phyloP scores from a whole-genome alignment of 108 stramenopile species.

The Discostella stelligeroides region DNA sequence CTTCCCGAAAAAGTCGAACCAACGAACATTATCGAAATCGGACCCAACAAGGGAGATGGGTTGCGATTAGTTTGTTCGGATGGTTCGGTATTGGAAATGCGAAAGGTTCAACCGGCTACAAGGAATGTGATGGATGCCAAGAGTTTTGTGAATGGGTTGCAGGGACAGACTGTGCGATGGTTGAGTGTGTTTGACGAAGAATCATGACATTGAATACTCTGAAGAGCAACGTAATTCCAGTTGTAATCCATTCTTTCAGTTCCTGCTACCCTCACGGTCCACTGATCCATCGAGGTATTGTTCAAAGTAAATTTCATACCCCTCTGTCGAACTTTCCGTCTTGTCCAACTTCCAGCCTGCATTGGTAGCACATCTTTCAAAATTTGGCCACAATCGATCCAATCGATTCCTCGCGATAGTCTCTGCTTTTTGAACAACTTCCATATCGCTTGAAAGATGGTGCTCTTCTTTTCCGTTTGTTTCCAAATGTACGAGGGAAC shows the following conservation, averaged over 20 bases:
- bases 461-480: background rate
- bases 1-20: constrained; percentile 51
- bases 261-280: too few relatives aligned
- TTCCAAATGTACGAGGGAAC: constrained; percentile 10
- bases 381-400: constrained; percentile 34
- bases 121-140: constrained; percentile 92
- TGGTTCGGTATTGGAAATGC: constrained; percentile 89
- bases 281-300: too few relatives aligned
- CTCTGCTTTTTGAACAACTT: constrained; percentile 32
- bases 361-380: constrained; percentile 20
- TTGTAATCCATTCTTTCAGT: too few relatives aligned
- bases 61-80: constrained; percentile 87
- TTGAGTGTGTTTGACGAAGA: constrained; percentile 11
- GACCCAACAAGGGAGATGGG: constrained; percentile 79
- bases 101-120: constrained; percentile 87
- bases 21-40: constrained; percentile 59
- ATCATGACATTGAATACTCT: background rate
- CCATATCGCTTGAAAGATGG: constrained; percentile 5
- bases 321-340: constrained; percentile 23
- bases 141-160: constrained; percentile 94
- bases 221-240: background rate
- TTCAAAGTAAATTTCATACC: constrained; percentile 41
- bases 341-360: constrained; percentile 49
- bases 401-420: constrained; percentile 13
- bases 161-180: constrained; percentile 70